These are phyloP conservation scores for Chlamydomonas sp. DNA, from an alignment of 139 green algal species.

Conservation along the genomic window DNA sequence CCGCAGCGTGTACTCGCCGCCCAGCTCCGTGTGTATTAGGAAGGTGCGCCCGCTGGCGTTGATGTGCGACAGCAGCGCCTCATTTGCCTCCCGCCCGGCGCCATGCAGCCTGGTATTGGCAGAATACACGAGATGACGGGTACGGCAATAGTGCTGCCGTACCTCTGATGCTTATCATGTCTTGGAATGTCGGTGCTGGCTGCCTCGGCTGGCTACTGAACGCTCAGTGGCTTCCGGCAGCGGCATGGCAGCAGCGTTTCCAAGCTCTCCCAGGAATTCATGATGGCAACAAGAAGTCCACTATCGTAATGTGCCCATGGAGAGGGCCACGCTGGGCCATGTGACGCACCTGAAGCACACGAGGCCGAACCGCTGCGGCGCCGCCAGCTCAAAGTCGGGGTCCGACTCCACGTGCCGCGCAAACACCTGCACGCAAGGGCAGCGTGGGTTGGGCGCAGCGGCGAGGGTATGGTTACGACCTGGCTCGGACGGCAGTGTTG, in stretches of 20 bases:
- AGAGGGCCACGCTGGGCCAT: not conserved
- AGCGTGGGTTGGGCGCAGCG: no score
- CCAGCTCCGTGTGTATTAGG: slow-evolving; percentile 72
- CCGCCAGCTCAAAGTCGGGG: slow-evolving; percentile 64
- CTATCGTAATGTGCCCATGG: no score
- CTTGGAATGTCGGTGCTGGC: no score
- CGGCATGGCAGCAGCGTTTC: no score
- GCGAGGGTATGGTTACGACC: no score
- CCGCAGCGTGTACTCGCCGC: slow-evolving; percentile 61
- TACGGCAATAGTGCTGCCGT: no score
- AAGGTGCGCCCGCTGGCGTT: slow-evolving; percentile 68
- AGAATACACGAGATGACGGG: not conserved
- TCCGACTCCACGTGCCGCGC: slow-evolving; percentile 50
- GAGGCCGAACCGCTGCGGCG: slow-evolving; percentile 68
- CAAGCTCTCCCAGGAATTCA: no score
- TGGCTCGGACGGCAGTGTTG: no score
- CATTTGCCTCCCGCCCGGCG: slow-evolving; percentile 31
- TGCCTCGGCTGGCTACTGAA: no score
- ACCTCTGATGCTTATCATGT: no score
- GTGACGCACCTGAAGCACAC: slow-evolving; percentile 70
- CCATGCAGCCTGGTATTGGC: slow-evolving; percentile 40
- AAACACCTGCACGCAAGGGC: slow-evolving; percentile 37
- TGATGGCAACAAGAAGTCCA: no score
- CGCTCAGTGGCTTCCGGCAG: no score
- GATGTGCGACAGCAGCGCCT: slow-evolving; percentile 64